phyloP scores from a whole-genome alignment of 2,329 filamentous ascomycete species.

The Calonectria ilicicola region DNA sequence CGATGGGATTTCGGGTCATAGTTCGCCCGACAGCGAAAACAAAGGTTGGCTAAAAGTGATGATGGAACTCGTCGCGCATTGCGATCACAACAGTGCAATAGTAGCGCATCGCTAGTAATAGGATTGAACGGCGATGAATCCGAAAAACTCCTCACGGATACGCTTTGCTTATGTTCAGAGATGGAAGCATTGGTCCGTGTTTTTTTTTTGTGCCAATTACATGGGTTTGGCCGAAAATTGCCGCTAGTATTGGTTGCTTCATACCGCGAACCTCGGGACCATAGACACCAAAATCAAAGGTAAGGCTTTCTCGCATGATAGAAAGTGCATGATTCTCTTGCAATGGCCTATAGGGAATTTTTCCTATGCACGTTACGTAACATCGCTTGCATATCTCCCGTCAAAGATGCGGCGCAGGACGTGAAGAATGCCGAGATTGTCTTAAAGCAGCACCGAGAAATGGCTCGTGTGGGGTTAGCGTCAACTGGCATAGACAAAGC shows the following conservation, averaged over 20 bases:
- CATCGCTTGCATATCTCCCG: background rate
- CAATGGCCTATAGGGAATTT: background rate
- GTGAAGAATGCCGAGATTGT: background rate
- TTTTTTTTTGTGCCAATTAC: too few relatives aligned
- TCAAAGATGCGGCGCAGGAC: background rate
- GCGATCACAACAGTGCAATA: background rate
- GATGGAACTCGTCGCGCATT: background rate
- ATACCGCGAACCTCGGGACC: background rate
- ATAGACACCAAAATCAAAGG: background rate
- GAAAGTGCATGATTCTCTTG: background rate
- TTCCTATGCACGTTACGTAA: background rate
- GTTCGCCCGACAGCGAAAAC: background rate
- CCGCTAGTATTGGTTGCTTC: background rate
- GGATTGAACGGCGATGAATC: background rate
- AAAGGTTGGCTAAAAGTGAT: background rate
- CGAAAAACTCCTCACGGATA: background rate
- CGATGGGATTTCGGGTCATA: background rate
- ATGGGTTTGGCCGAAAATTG: background rate
- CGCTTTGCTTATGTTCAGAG: too few relatives aligned
- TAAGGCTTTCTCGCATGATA: background rate
- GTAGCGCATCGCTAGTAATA: too few relatives aligned
- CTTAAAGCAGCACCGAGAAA: background rate
- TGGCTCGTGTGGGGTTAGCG: conserved; percentile 2
- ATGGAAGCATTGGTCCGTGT: too few relatives aligned
- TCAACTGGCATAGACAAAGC: background rate